Conservation (phyloP, 2,329 filamentous ascomycete genomes). For the Mariannaea elegans region DNA sequence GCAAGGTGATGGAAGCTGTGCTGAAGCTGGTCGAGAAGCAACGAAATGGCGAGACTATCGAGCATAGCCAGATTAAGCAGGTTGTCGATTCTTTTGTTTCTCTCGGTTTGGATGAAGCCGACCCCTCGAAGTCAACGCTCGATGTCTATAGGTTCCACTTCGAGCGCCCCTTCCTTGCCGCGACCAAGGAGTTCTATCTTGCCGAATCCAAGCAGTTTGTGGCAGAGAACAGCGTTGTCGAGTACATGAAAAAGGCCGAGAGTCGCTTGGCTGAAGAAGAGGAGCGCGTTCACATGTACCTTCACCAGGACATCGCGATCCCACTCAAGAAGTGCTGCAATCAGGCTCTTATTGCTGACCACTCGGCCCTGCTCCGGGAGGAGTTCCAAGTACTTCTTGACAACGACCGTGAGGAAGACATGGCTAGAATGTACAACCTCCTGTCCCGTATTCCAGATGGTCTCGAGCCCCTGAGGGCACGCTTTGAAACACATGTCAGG, state of each 20-base stretch:
- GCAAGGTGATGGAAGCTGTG: constrained; percentile 94
- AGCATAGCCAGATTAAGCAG: constrained; percentile 95
- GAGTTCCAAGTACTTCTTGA: constrained; percentile 96
- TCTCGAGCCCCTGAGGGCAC: constrained; percentile 83
- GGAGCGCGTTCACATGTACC: constrained; percentile 88
- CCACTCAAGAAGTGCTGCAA: constrained; percentile 89
- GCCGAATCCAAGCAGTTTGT: constrained; percentile 94
- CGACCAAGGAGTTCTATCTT: constrained; percentile 87
- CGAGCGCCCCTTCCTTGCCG: constrained; percentile 88
- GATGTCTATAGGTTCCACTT: constrained; percentile 95
- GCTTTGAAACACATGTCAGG: constrained; percentile 92
- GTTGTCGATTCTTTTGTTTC: constrained; percentile 98
- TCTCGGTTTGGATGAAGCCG: constrained; percentile 90
- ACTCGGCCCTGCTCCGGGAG: constrained; percentile 85
- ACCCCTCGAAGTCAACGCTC: constrained; percentile 91
- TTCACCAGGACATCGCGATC: constrained; percentile 88
- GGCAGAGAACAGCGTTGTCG: constrained; percentile 95
- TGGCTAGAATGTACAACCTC: constrained; percentile 95
- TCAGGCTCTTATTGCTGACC: constrained; percentile 86
- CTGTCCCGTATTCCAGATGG: constrained; percentile 90
- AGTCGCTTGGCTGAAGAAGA: constrained; percentile 89
- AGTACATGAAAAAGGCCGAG: constrained; percentile 99
- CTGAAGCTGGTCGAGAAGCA: constrained; percentile 97
- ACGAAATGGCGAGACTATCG: constrained; percentile 96
- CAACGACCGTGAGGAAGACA: constrained; percentile 93